A percentile compares a stretch with the other conserved stretches of the same genome.
These are phyloP conservation scores for Zymoseptoria pseudotritici DNA, from an alignment of 2,329 filamentous ascomycete species.

Conservation along the genomic window DNA sequence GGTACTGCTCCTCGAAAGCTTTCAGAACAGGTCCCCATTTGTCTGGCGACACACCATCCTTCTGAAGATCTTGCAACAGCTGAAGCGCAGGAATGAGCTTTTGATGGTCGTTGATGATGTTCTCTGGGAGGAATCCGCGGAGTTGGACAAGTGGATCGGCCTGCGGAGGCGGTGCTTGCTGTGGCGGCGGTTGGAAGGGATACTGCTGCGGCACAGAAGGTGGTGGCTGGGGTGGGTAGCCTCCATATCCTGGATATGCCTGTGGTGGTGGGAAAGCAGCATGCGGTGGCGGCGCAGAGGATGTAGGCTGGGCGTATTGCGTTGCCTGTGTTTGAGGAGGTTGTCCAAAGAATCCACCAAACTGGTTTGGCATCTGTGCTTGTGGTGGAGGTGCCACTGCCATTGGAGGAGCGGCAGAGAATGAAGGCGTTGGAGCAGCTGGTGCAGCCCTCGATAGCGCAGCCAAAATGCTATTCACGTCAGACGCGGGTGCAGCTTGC, in stretches of 20 bases:
- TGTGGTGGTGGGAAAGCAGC: conserved; percentile 15
- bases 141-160: conserved; percentile 24
- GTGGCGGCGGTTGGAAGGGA: conserved; percentile 52
- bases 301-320: conserved; percentile 11
- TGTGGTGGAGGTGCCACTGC: conserved; percentile 14
- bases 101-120: conserved; percentile 31
- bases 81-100: conserved; percentile 64
- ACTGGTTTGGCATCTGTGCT: conserved; percentile 19
- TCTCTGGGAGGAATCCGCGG: conserved; percentile 29
- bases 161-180: conserved; percentile 31
- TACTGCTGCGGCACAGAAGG: conserved; percentile 30
- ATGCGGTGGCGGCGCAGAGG: conserved; percentile 11
- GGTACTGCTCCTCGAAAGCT: conserved; percentile 36
- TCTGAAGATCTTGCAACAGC: conserved; percentile 66
- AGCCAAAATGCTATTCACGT: conserved; percentile 31
- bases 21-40: conserved; percentile 59
- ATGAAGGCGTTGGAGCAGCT: conserved; percentile 17
- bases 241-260: conserved; percentile 10
- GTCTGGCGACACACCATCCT: conserved; percentile 69
- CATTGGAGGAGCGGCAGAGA: conserved; percentile 15
- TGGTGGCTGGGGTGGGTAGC: conserved; percentile 26
- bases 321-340: conserved; percentile 12
- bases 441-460: conserved; percentile 26
- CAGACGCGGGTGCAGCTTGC: conserved; percentile 17
- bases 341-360: conserved; percentile 21